Base-by-base conservation (phyloP, 352 stramenopile species). In the Pythium dissotocum region DNA sequence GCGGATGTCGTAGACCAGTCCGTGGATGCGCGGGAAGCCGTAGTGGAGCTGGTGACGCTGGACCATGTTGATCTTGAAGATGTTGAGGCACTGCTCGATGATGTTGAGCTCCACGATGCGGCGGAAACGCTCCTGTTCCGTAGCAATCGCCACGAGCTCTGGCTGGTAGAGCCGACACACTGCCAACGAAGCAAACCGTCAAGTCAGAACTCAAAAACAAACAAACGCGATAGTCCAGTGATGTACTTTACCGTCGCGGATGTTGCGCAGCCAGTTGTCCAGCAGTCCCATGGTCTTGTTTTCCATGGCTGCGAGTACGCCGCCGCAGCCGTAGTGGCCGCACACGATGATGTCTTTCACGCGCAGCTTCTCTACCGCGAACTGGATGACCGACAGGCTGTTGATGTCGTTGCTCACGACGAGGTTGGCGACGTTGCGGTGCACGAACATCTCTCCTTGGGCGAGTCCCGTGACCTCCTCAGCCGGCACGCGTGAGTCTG, bases 251-350 rank as follows among this genome's bases (percentile, higher is more conserved):
- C 76, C 82, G 65, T 98, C 93, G 30, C 91, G 85, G 61, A 98
- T 98, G 73, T 97, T 97, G 65, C 89, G 83, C 55, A 98, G 71
- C 94, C 94, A 98, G 73, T 97, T 95, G 78, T 98, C 92, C 8
- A 98, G 70, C 44, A 96, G 60, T 2, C 88, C 88, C 42, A 94
- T 44, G 58, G 89, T 77, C 70, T 92, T 83, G 76, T 96, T 91
- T 44, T 86, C 80, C 62, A 94, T 76, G 51, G 91, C 87, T 1
- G 88, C 88, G 33, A 76, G 69, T 24, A 97, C 83, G 32, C 89
- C 89, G 48, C 88, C 89, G 62, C 89, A 97, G 56, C 93, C 87
- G 72, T 97, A 97, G 73, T 97, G 87, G 13, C 89, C 89, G 60
- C 82, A 93, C 1, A 97, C 83, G 51, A 97, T 90, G 58, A 97